These are phyloP conservation scores for Tuber microsphaerosporum DNA, from an alignment of 495 filamentous ascomycete genomes.

Conservation along the genomic window DNA sequence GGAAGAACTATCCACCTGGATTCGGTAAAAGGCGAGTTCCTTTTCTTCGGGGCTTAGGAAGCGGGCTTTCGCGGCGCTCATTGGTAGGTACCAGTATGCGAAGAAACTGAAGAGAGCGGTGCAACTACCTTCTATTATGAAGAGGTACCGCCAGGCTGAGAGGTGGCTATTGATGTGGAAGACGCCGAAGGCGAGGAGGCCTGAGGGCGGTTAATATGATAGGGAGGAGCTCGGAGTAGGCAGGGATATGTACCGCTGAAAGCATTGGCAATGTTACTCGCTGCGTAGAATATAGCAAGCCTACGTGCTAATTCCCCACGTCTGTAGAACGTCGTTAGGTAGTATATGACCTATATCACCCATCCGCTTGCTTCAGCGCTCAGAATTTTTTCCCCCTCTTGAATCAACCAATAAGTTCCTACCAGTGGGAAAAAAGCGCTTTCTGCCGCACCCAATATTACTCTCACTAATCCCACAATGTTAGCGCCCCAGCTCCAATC, in stretches of 20 bases:
- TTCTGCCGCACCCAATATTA: constrained; percentile 65
- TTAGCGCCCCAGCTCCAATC: constrained; percentile 40
- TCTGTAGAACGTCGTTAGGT: constrained; percentile 58
- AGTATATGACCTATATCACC: constrained; percentile 45
- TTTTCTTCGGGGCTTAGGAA: constrained; percentile 63
- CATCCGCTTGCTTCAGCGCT: neutral
- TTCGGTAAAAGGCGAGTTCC: constrained; percentile 62
- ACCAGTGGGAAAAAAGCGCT: constrained; percentile 66
- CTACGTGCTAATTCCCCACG: constrained; percentile 69
- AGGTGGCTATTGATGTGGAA: constrained; percentile 59
- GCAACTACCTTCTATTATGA: constrained; percentile 63
- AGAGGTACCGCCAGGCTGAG: constrained; percentile 64
- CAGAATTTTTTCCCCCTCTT: neutral
- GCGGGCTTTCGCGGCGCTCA: constrained; percentile 54
- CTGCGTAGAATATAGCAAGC: constrained; percentile 72
- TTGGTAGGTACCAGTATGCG: constrained; percentile 64
- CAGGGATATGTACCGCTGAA: constrained; percentile 47
- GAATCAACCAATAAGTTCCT: neutral
- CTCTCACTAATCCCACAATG: constrained; percentile 47
- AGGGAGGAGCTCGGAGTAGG: neutral
- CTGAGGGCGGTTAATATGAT: constrained; percentile 32
- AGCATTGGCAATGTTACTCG: constrained; percentile 64
- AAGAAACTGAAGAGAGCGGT: constrained; percentile 61
- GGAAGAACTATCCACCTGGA: constrained; percentile 65
- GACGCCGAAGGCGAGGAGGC: constrained; percentile 66